Base-by-base conservation (phyloP, 1,284 basidiomycete species). In the Termitomyces sp. region DNA sequence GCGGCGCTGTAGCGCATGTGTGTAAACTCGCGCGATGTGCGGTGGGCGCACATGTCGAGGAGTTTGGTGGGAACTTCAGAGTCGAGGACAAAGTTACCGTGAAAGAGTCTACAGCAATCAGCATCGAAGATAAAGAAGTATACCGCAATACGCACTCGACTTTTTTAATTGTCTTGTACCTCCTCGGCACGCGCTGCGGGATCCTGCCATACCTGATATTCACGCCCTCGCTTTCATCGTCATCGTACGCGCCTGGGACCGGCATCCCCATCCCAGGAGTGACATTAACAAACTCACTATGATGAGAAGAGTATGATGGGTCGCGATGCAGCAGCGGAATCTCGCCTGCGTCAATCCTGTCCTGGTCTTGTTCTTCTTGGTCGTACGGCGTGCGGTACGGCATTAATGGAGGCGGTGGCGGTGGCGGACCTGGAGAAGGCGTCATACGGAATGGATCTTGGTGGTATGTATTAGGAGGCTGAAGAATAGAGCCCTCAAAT, bases 1-100 rank as follows among this genome's bases (percentile, higher is more conserved):
- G 90, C 91, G 0, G 92, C 93, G 1, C 86, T 87, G 70, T 95
- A 94, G 6, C 95, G 83, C 91, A 97, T 93, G 69, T 94, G 88
- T 1, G 91, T 93, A 68, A 94, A 96, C 70, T 99, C 96, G 54
- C 90, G 82, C 56, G 92, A 91, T 49, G 81, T 86, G 51, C 83
- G 80, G 57, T 81, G 70, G 1, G 81, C 73, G 58, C 88, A 91
- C 75, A 91, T 83, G 53, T 91, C 83, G 18, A 96, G 77, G 24
- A 96, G 75, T 66, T 92, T 93, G 10, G 86, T 80, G 0, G 93
- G 93, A 1, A 96, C 91, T 1, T 88, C 81, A 28, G 86, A 83
- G 68, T 97, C 93, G 35, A 94, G 75, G 1, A 97, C 91, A 46
- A 95, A 83, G 68, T 97, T 94, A 2, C 93, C 93, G 57, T 91